These are phyloP conservation scores for Monosporascus sp. DNA, from an alignment of 2,329 filamentous ascomycete genomes.

Conservation along the genomic window DNA sequence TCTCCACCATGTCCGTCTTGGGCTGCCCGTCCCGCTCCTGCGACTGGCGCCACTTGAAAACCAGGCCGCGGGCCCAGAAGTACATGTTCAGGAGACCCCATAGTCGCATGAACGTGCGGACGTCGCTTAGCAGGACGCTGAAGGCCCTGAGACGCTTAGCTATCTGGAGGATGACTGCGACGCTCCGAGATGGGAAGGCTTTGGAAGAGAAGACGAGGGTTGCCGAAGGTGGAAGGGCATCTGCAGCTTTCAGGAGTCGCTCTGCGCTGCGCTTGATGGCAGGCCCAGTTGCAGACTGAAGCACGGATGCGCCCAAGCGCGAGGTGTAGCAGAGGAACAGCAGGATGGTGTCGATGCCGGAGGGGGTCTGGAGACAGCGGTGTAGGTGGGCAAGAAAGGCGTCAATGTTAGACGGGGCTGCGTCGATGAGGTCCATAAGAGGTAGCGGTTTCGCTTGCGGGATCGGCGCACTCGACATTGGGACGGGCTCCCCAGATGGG, in stretches of 20 bases:
- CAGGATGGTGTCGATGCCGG: conserved; percentile 65
- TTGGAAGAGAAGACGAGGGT: conserved; percentile 38
- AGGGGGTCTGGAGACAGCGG: conserved; percentile 61
- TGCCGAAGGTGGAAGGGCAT: conserved; percentile 45
- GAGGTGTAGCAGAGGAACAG: conserved; percentile 64
- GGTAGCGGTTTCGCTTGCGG: conserved; percentile 20
- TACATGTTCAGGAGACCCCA: conserved; percentile 75
- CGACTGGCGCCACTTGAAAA: conserved; percentile 30
- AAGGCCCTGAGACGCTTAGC: conserved; percentile 54
- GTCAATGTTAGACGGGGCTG: conserved; percentile 39
- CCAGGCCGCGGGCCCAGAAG: conserved; percentile 55
- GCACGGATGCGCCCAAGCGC: conserved; percentile 46
- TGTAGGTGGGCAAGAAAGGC: conserved; percentile 51
- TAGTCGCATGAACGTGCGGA: conserved; percentile 67
- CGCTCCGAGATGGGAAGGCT: conserved; percentile 30
- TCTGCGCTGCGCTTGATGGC: conserved; percentile 50
- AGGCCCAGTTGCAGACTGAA: conserved; percentile 49
- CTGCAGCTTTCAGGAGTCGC: conserved; percentile 47
- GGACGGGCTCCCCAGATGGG: conserved; percentile 32
- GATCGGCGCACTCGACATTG: conserved; percentile 16
- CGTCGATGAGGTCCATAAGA: conserved; percentile 25
- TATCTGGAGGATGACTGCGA: conserved; percentile 42
- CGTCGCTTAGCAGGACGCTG: conserved; percentile 62
- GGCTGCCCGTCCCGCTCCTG: conserved; percentile 19
- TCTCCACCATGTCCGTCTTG: conserved; percentile 37